Base-by-base conservation (phyloP, 345 rosid species). In the Cardamine resedifolia region DNA sequence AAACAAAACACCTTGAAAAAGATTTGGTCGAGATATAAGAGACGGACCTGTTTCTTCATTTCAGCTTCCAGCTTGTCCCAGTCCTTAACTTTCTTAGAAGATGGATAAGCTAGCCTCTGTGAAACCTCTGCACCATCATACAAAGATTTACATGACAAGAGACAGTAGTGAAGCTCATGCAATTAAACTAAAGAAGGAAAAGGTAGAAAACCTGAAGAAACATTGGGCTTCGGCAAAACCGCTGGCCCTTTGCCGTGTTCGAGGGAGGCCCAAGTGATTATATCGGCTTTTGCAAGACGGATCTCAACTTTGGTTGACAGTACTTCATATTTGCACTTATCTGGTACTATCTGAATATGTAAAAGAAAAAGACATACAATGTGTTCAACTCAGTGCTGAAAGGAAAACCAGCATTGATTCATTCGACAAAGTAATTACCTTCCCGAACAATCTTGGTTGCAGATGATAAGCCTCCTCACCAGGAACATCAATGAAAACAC, bases 21-120 rank as follows among this genome's bases (percentile, higher is more conserved):
- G 19, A 24, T 31, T 7, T 3, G 10, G 26, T 4, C 15, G 1
- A 24, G 28, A 44, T 12, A 44, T 12, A 6, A 38, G 27, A 24
- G 14, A 57, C 60, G 23, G 9, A 86, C 98, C 89, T 91, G 87
- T 71, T 90, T 83, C 76, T 92, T 96, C 66, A 92, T 69, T 82
- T 87, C 64, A 62, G 98, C 97, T 87, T 85, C 99, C 7, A 92
- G 67, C 83, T 86, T 88, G 77, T 92, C 99, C 99, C 98, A 92
- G 62, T 90, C 96, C 58, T 75, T 61, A 18, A 27, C 82, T 15
- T 81, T 78, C 85, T 83, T 90, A 31, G 99, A 96, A 14, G 97
- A 83, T 27, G 99, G 98, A 81, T 96, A 92, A 1, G 81, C 58
- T 15, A 92, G 92, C 41, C 87, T 84, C 34, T 75, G 77, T 20